Base-by-base conservation (phyloP, 2,329 filamentous ascomycete genomes). In the Fusarium torreyae region DNA sequence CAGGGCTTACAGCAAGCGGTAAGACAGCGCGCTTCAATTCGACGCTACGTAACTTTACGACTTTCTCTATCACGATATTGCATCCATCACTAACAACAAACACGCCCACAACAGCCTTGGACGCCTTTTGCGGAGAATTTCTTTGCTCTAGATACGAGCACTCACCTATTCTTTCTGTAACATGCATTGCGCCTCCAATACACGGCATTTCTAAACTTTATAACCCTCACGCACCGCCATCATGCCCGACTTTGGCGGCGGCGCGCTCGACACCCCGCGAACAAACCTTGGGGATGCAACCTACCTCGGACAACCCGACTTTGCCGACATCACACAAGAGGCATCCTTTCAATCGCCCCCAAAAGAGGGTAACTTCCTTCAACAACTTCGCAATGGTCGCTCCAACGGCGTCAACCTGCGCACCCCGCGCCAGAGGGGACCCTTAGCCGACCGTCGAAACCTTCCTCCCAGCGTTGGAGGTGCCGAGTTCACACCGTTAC, bases 401-500 rank as follows among this genome's bases (percentile, higher is more conserved):
- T 82, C 83, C 65, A 85, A 80, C 72, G 86, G 79, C 46, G 81
- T 86, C 73, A 90, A 81, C 76, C 81, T 94, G 68, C 86, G 88
- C 74, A 97, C 95, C 53, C 95, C 95, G 33, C 89, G 91, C 67
- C 87, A 87, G 31, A 72, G 92, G 68, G 88, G 90, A 18, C 89
- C 91, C 20, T 86, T 97, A 42, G 87, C 88, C 65, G 89, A 92
- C 78, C 87, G 89, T 71, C 88, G 88, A 74, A 96, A 94, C 74
- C 84, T 94, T 22, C 91, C 91, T 22, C 84, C 85, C 38, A 86
- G 87, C 68, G 81, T 90, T 42, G 87, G 85, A 44, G 88, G 88
- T 55, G 91, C 90, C 73, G 97, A 99, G 75, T 99, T 99, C 79
- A 99, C 96, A 1, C 96, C 97, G 0, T 84, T 99, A 72, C 88